A percentile compares a stretch with the other conserved stretches of the same genome.
phyloP scores from a whole-genome alignment of 2,329 filamentous ascomycete species.

The Myriosclerotinia curreyana region DNA sequence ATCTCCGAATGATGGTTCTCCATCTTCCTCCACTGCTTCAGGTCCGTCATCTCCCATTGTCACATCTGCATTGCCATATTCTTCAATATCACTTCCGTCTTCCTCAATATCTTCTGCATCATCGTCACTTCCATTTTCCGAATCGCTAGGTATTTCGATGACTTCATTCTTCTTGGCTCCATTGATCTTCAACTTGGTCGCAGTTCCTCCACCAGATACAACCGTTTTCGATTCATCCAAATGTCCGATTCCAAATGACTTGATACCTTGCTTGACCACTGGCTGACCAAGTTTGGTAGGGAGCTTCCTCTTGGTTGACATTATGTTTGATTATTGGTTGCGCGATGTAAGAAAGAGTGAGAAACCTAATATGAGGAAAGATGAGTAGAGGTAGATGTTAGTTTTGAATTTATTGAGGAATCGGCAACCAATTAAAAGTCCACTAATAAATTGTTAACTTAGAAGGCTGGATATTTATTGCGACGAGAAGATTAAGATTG shows the following conservation, averaged over 20 bases:
- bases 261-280: slow-evolving; percentile 52
- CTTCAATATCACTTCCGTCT: slow-evolving; percentile 47
- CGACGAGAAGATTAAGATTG: background rate
- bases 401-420: background rate
- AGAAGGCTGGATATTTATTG: background rate
- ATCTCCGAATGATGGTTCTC: slow-evolving; percentile 77
- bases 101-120: slow-evolving; percentile 47
- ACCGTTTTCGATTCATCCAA: slow-evolving; percentile 59
- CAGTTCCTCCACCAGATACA: slow-evolving; percentile 43
- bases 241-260: slow-evolving; percentile 47
- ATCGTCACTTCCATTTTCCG: slow-evolving; percentile 42
- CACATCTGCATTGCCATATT: slow-evolving; percentile 44
- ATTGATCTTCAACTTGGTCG: slow-evolving; percentile 29
- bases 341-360: background rate
- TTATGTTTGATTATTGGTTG: slow-evolving; percentile 33
- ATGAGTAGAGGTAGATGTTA: background rate
- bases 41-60: slow-evolving; percentile 40
- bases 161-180: slow-evolving; percentile 33
- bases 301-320: slow-evolving; percentile 62
- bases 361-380: background rate
- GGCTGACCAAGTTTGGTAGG: slow-evolving; percentile 56
- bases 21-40: slow-evolving; percentile 40
- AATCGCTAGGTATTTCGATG: slow-evolving; percentile 59
- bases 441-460: background rate
- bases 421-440: background rate